These are phyloP conservation scores for Sugiyamaella japonica DNA, from an alignment of 1,139 yeast genomes.

Conservation along the genomic window DNA sequence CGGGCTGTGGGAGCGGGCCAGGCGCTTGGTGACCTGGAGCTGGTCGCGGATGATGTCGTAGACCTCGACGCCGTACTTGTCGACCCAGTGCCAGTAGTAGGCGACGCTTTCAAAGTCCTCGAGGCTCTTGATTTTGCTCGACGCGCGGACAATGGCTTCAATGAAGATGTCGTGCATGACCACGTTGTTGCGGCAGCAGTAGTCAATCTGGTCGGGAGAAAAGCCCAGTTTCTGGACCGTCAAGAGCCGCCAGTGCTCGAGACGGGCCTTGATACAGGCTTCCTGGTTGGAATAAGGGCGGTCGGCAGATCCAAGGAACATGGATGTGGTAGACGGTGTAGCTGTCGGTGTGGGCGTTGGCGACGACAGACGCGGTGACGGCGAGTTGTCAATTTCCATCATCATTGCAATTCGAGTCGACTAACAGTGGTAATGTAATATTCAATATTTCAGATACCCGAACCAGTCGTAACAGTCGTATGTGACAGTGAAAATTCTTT, in stretches of 20 bases:
- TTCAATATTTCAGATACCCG: too few species aligned
- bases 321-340: not conserved
- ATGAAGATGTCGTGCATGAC: conserved; percentile 36
- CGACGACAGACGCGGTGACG: conserved; percentile 2
- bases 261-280: conserved; percentile 21
- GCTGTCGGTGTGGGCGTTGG: not conserved
- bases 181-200: conserved; percentile 33
- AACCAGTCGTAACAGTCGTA: not conserved
- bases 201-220: conserved; percentile 30
- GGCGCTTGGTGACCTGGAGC: conserved; percentile 22
- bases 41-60: conserved; percentile 28
- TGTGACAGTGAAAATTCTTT: not conserved
- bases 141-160: conserved; percentile 33
- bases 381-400: conserved; percentile 14
- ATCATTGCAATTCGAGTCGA: not conserved
- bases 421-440: not conserved
- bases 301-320: conserved; percentile 18
- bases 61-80: conserved; percentile 33
- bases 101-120: conserved; percentile 31
- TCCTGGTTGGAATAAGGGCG: conserved; percentile 17
- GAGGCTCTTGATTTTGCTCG: conserved; percentile 28
- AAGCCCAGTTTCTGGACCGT: conserved; percentile 30
- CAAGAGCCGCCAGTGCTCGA: conserved; percentile 32
- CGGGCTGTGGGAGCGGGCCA: conserved; percentile 13
- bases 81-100: conserved; percentile 36